Conservation (phyloP, 2,329 filamentous ascomycete species). For the Phialophora tarda region DNA sequence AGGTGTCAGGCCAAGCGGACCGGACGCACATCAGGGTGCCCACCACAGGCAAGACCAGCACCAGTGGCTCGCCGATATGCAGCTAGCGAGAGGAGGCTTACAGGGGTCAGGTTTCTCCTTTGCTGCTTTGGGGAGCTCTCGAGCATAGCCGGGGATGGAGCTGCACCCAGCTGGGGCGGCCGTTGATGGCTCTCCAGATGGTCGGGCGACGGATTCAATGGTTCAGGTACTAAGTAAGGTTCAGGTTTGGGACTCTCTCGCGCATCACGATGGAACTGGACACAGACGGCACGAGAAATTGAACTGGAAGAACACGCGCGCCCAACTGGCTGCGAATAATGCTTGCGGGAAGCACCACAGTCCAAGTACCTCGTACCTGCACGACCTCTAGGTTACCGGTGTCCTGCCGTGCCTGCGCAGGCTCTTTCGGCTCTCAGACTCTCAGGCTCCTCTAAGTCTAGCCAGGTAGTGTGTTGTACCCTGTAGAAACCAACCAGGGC, state of each 20-base stretch:
- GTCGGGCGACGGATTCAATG: slow-evolving; percentile 9
- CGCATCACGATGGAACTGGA: neutral
- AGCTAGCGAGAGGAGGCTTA: slow-evolving; percentile 26
- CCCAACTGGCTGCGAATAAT: too few species aligned
- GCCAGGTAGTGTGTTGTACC: slow-evolving; percentile 13
- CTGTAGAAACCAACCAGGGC: slow-evolving; percentile 1
- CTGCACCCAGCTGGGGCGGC: neutral
- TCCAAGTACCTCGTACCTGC: neutral
- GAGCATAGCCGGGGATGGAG: slow-evolving; percentile 10
- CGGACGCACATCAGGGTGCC: slow-evolving; percentile 19
- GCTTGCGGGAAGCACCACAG: too few species aligned
- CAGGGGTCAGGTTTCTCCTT: slow-evolving; percentile 23
- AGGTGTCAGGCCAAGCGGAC: slow-evolving; percentile 29
- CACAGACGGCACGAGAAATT: neutral
- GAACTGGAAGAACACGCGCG: neutral
- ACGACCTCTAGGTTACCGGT: neutral
- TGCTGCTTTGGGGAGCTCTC: neutral
- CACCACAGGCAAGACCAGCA: slow-evolving; percentile 11
- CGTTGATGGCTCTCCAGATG: neutral
- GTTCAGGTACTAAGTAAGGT: neutral
- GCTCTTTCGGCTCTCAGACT: neutral
- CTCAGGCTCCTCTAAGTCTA: slow-evolving; percentile 18
- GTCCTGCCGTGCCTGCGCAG: neutral
- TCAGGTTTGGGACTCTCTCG: neutral
- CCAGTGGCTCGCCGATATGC: slow-evolving; percentile 11